These are phyloP conservation scores for Ramularia collo-cygni DNA, from an alignment of 2,329 filamentous ascomycete genomes.

Conservation along the genomic window DNA sequence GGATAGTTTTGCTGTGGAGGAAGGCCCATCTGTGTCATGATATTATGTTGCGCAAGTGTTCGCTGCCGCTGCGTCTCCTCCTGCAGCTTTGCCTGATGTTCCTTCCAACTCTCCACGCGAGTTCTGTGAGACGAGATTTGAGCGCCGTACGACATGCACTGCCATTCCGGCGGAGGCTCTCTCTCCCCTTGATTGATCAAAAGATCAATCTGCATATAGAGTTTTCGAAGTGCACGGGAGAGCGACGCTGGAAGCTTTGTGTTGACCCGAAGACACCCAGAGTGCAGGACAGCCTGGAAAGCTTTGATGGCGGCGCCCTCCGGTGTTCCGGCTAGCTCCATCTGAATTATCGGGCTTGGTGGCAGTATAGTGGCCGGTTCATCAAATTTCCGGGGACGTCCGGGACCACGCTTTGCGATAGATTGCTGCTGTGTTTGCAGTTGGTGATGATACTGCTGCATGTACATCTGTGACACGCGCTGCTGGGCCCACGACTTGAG, in stretches of 20 bases:
- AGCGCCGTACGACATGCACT: constrained; percentile 27
- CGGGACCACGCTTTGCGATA: constrained; percentile 17
- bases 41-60: constrained; percentile 16
- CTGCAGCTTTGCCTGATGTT: constrained; percentile 16
- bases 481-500: constrained; percentile 30
- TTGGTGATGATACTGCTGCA: constrained; percentile 15
- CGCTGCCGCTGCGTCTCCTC: constrained; percentile 20
- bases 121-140: constrained; percentile 24
- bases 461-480: constrained; percentile 18
- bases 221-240: constrained; percentile 21
- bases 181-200: constrained; percentile 27
- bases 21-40: constrained; percentile 19
- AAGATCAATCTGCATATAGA: constrained; percentile 30
- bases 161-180: constrained; percentile 19
- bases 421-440: constrained; percentile 9
- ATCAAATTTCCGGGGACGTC: constrained; percentile 22
- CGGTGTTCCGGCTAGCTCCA: constrained; percentile 22
- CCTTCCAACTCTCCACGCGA: constrained; percentile 20
- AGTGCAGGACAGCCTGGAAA: constrained; percentile 28
- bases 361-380: constrained; percentile 4
- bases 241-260: constrained; percentile 19
- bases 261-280: constrained; percentile 26
- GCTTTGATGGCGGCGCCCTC: constrained; percentile 26
- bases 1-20: constrained; percentile 5
- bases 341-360: constrained; percentile 16